Percentiles rank a stretch among this genome's conserved stretches.
phyloP scores from a whole-genome alignment of 2,329 filamentous ascomycete species.

The Fusarium sp. region DNA sequence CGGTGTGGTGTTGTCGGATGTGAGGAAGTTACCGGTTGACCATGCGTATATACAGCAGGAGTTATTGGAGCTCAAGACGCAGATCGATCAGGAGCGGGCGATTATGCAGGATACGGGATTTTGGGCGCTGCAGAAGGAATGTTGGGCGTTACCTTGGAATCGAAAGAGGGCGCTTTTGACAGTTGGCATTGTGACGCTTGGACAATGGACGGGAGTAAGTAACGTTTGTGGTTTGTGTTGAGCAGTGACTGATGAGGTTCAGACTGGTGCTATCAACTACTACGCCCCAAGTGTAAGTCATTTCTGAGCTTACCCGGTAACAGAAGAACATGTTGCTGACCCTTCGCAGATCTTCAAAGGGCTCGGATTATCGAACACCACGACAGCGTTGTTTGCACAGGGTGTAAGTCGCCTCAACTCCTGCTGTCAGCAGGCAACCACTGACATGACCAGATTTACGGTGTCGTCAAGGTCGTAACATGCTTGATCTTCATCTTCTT shows the following conservation, averaged over 20 bases:
- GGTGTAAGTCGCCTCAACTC: conserved; percentile 57
- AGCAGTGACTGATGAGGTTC: not conserved
- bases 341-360: conserved; percentile 64
- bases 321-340: not conserved
- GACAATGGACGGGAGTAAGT: conserved; percentile 48
- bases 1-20: conserved; percentile 26
- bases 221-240: rapidly evolving
- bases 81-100: conserved; percentile 38
- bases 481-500: conserved; percentile 72
- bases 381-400: conserved; percentile 73
- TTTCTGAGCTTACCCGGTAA: rapidly evolving
- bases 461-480: conserved; percentile 73
- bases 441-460: conserved; percentile 57
- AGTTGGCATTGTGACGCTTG: conserved; percentile 42
- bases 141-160: conserved; percentile 37
- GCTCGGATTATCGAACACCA: conserved; percentile 64
- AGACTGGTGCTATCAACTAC: conserved; percentile 61
- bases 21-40: conserved; percentile 30
- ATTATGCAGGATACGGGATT: conserved; percentile 42
- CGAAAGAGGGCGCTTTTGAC: conserved; percentile 44
- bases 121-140: conserved; percentile 41
- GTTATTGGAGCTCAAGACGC: conserved; percentile 30
- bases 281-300: conserved; percentile 63
- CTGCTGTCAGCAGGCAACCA: rapidly evolving
- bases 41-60: conserved; percentile 44